Conservation (phyloP, 2,329 filamentous ascomycete species). For the Neurospora crassa region DNA sequence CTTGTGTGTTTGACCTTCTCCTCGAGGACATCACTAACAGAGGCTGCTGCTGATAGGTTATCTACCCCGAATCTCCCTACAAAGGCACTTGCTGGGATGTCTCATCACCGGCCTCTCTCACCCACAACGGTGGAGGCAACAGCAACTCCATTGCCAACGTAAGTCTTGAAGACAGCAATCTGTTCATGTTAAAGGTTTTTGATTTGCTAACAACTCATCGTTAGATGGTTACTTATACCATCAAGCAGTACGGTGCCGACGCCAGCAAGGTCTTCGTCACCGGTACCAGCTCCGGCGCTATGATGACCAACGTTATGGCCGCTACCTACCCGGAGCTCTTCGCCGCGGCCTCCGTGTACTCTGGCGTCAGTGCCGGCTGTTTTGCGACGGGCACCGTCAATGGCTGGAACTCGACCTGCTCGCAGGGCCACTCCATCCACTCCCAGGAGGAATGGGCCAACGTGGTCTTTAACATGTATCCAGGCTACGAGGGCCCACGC, state of each 20-base stretch:
- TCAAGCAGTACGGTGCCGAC: slow-evolving; percentile 39
- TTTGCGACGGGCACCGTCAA: slow-evolving; percentile 13
- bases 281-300: slow-evolving; percentile 38
- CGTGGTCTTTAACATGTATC: slow-evolving; percentile 36
- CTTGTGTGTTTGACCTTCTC: no score
- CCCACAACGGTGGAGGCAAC: slow-evolving; percentile 41
- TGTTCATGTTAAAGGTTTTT: background rate
- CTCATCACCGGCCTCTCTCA: slow-evolving; percentile 38
- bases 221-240: slow-evolving; percentile 39
- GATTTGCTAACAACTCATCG: background rate
- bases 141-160: slow-evolving; percentile 38
- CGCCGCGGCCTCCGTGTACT: slow-evolving; percentile 39
- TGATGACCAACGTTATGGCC: slow-evolving; percentile 46
- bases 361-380: no score
- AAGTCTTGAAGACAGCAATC: background rate
- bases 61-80: slow-evolving; percentile 34
- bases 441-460: slow-evolving; percentile 32
- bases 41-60: no score
- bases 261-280: slow-evolving; percentile 37
- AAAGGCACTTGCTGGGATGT: slow-evolving; percentile 49
- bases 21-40: no score
- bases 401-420: slow-evolving; percentile 46
- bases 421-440: slow-evolving; percentile 36
- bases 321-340: slow-evolving; percentile 47
- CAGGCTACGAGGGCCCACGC: slow-evolving; percentile 34